Base-by-base conservation (phyloP, 768 basidiomycete genomes). In the Lactarius hatsudake region DNA sequence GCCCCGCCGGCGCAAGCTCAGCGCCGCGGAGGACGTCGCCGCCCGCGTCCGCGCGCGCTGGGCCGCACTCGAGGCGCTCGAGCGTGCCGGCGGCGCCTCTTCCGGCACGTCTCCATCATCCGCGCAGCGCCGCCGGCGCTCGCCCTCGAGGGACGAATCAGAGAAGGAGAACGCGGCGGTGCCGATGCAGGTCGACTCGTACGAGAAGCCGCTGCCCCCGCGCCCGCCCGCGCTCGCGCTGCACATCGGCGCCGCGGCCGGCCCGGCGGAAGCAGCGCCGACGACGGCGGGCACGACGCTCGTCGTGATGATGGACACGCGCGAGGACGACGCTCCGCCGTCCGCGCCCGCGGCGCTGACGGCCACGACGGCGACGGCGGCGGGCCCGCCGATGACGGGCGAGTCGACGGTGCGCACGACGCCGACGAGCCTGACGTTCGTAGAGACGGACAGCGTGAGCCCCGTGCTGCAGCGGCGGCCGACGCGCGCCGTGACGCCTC, bases 41-140 rank as follows among this genome's bases (percentile, higher is more conserved):
- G 69, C 69, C 7, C 66, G 69, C 32, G 66, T 64, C 0, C 69
- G 69, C 23, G 69, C 66, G 3, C 62, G 69, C 13, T 70, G 69
- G 69, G 69, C 69, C 1, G 63, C 69, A 23, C 66, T 70, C 58
- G 69, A 70, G 10, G 63, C 66, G 36, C 67, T 70, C 20, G 66
- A 69, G 65, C 40, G 61, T 7, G 15, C 55, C 26, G 43, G 28
- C n/a, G 42, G 28, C 28, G 42, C 58, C 6, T 8, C 61, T 2
- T 34, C 13, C 20, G 36, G 1, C 38, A 13, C 38, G 6, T 38
- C 36, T 38, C 36, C 12, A 7, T 36, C 36, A 7, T 38, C 36
- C 38, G 38, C 38, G 15, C 38, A 15, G 6, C 38, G n/a, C 45
- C 45, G 45, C 45, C 45, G 45, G 20, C 45, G n/a, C 45, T 12